phyloP scores from a whole-genome alignment of 1,284 basidiomycete genomes.

The Fomitopsis schrenkii region DNA sequence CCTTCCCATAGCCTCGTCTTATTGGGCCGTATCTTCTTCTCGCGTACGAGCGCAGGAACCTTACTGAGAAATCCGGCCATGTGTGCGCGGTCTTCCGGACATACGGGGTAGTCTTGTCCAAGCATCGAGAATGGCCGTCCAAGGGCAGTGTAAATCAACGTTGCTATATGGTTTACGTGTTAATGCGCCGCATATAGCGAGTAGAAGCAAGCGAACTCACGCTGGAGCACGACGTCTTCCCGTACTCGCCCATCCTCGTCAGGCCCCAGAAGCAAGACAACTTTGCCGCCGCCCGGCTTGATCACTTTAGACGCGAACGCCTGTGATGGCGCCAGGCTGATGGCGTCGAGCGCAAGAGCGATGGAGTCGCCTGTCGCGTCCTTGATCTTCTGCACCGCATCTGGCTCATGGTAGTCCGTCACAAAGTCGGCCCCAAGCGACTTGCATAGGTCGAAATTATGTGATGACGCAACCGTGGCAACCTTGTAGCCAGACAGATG shows the following conservation, averaged over 20 bases:
- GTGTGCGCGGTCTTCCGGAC: constrained; percentile 16
- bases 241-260: constrained; percentile 9
- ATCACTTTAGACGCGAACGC: constrained; percentile 14
- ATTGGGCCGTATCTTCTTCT: constrained; percentile 15
- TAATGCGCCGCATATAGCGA: neutral
- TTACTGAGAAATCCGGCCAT: constrained; percentile 21
- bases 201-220: constrained; percentile 6
- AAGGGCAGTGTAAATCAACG: constrained; percentile 17
- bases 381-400: constrained; percentile 20
- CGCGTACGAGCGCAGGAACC: constrained; percentile 17
- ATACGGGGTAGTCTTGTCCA: constrained; percentile 5
- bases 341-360: constrained; percentile 17
- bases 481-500: constrained; percentile 37
- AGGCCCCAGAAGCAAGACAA: constrained; percentile 11
- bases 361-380: constrained; percentile 18
- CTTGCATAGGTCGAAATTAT: constrained; percentile 35
- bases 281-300: constrained; percentile 16
- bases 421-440: constrained; percentile 36
- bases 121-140: constrained; percentile 15
- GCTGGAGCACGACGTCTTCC: constrained; percentile 13
- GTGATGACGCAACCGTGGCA: constrained; percentile 35
- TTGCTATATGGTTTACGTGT: constrained; percentile 7
- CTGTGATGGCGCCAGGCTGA: constrained; percentile 13
- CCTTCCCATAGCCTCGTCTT: constrained; percentile 19
- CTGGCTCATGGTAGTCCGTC: constrained; percentile 27